A percentile compares a stretch with the other conserved stretches of the same genome.
These are phyloP conservation scores for Endocalyx cinctus DNA, from an alignment of 2,329 filamentous ascomycete species.

Conservation along the genomic window DNA sequence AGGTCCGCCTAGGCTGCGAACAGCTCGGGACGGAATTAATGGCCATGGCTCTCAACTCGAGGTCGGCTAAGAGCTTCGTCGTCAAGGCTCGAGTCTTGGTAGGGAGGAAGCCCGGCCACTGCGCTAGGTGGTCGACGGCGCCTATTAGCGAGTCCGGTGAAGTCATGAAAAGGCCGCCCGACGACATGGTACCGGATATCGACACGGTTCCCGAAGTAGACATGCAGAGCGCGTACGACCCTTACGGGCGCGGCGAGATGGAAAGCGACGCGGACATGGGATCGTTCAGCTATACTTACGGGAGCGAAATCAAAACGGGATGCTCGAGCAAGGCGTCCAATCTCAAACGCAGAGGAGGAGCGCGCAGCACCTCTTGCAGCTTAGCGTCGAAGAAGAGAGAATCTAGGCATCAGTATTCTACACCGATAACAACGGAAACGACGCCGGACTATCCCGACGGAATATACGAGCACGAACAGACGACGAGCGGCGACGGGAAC, in stretches of 20 bases:
- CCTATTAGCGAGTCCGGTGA: slow-evolving; percentile 15
- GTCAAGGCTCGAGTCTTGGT: slow-evolving; percentile 45
- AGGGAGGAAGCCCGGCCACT: slow-evolving; percentile 43
- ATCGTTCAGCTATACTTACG: too few species aligned
- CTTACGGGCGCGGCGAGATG: slow-evolving; percentile 4
- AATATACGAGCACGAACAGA: too few species aligned
- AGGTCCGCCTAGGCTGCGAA: slow-evolving; percentile 43
- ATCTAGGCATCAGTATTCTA: too few species aligned
- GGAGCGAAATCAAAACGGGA: too few species aligned
- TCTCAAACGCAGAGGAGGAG: too few species aligned
- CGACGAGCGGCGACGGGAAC: too few species aligned
- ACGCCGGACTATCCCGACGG: too few species aligned
- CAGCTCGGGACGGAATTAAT: slow-evolving; percentile 44
- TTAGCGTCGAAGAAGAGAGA: too few species aligned
- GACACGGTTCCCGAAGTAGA: slow-evolving; percentile 6
- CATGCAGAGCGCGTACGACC: slow-evolving; percentile 12
- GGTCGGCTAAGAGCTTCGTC: slow-evolving; percentile 36
- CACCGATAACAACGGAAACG: too few species aligned
- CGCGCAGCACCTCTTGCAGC: too few species aligned
- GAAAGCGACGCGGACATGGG: slow-evolving; percentile 3
- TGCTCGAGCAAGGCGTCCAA: too few species aligned
- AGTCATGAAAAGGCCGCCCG: slow-evolving; percentile 2
- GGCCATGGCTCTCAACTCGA: slow-evolving; percentile 41
- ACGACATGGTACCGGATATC: slow-evolving; percentile 5
- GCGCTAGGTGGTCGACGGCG: slow-evolving; percentile 23